These are phyloP conservation scores for Dactylonectria macrodidyma DNA, from an alignment of 2,329 filamentous ascomycete species.

Conservation along the genomic window DNA sequence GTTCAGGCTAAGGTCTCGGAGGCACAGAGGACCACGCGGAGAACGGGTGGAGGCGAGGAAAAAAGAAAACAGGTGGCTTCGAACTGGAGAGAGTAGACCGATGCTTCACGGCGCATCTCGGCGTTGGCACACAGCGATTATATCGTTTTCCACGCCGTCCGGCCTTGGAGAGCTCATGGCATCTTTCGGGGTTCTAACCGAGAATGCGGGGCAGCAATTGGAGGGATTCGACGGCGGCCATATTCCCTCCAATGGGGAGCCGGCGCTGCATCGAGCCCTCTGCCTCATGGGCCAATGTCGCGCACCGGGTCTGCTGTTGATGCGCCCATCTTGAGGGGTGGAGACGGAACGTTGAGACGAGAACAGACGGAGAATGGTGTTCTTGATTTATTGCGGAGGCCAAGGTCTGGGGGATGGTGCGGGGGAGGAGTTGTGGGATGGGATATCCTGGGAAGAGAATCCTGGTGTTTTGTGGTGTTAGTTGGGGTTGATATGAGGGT, in stretches of 20 bases:
- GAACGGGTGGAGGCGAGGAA: conserved; percentile 13
- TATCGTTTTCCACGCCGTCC: conserved; percentile 29
- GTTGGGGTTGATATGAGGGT: not conserved
- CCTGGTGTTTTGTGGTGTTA: not conserved
- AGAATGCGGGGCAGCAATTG: conserved; percentile 46
- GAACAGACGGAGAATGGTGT: not conserved
- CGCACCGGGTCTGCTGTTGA: conserved; percentile 35
- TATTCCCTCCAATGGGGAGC: conserved; percentile 43
- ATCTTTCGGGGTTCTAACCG: conserved; percentile 46
- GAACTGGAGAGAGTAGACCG: not conserved
- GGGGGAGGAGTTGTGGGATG: not conserved
- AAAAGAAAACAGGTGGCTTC: conserved; percentile 16
- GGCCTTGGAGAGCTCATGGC: conserved; percentile 27
- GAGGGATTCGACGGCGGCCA: conserved; percentile 45
- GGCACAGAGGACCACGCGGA: not conserved
- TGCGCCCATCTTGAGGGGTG: conserved; percentile 34
- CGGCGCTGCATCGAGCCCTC: conserved; percentile 18
- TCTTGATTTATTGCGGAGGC: conserved; percentile 11
- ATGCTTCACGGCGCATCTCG: conserved; percentile 25
- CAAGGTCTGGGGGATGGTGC: conserved; percentile 5
- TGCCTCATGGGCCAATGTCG: conserved; percentile 40
- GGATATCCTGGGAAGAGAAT: not conserved
- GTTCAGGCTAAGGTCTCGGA: not conserved
- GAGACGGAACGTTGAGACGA: not conserved
- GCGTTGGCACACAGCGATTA: conserved; percentile 25